phyloP scores from a whole-genome alignment of 2,329 filamentous ascomycete genomes.

The Ceratocystis huliohia region DNA sequence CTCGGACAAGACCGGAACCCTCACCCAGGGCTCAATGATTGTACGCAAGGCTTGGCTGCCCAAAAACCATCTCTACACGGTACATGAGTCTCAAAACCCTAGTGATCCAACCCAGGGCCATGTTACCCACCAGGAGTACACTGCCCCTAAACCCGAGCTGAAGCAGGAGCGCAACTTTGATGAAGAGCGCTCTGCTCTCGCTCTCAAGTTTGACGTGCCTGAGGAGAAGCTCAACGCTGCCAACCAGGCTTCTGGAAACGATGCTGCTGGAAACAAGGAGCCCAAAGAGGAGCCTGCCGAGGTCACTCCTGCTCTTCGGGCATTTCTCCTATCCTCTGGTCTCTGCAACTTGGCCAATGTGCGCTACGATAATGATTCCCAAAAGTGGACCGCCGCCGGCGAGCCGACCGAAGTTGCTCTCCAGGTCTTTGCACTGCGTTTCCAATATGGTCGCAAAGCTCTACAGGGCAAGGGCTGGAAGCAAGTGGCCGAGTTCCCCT shows the following conservation, averaged over 20 bases:
- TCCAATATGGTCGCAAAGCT: slow-evolving; percentile 44
- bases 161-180: slow-evolving; percentile 42
- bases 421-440: slow-evolving; percentile 61
- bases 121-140: slow-evolving; percentile 32
- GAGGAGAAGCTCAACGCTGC: slow-evolving; percentile 38
- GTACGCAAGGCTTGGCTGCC: slow-evolving; percentile 55
- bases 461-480: slow-evolving; percentile 45
- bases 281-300: slow-evolving; percentile 31
- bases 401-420: slow-evolving; percentile 67
- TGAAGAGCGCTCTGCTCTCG: slow-evolving; percentile 46
- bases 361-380: slow-evolving; percentile 40
- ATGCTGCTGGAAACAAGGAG: slow-evolving; percentile 23
- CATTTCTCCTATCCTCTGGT: slow-evolving; percentile 44
- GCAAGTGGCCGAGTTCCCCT: slow-evolving; percentile 60
- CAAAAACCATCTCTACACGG: slow-evolving; percentile 41
- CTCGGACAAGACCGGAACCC: slow-evolving; percentile 60
- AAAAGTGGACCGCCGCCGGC: slow-evolving; percentile 52
- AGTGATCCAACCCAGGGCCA: slow-evolving; percentile 48
- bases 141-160: slow-evolving; percentile 27
- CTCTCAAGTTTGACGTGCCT: slow-evolving; percentile 50
- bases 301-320: slow-evolving; percentile 38
- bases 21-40: slow-evolving; percentile 58
- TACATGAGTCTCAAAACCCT: slow-evolving; percentile 49
- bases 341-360: slow-evolving; percentile 55
- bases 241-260: background rate